Conservation (phyloP, 257 asterid species). For the Coffea eugenioides region DNA sequence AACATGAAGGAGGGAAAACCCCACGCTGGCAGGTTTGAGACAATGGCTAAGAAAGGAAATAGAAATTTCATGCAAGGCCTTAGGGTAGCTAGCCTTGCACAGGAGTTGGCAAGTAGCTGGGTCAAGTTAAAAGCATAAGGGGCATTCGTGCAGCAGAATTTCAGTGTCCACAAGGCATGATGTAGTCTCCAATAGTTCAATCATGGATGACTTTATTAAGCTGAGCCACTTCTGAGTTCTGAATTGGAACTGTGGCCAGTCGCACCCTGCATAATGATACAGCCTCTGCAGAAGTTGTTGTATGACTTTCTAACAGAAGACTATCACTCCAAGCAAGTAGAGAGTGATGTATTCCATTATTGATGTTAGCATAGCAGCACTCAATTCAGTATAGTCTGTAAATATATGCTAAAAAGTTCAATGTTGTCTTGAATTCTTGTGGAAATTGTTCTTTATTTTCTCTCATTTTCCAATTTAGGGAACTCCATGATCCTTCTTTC, state of each 20-base stretch:
- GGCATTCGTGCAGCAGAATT: not conserved
- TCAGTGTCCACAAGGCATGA: not conserved
- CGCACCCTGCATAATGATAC: not conserved
- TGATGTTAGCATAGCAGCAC: not conserved
- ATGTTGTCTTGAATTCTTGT: no score
- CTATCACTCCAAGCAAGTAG: not conserved
- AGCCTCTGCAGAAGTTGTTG: not conserved
- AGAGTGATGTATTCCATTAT: not conserved
- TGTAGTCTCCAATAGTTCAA: not conserved
- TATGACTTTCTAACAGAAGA: not conserved
- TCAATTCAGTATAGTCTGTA: not conserved
- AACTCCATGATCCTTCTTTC: not conserved
- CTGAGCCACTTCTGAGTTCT: not conserved
- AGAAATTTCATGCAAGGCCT: not conserved
- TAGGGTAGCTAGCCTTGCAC: not conserved
- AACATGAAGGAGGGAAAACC: slow-evolving; percentile 33
- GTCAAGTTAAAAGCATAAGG: not conserved
- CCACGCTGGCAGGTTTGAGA: slow-evolving; percentile 16
- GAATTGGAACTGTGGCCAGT: not conserved
- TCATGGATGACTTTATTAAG: not conserved
- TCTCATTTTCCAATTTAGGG: not conserved
- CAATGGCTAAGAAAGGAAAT: not conserved
- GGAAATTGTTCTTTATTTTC: not conserved
- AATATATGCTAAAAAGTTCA: not conserved
- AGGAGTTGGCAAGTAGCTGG: not conserved